Evolutionary conservation across 768 basidiomycete genomes (phyloP), one percentile per base, ranked within the genome.

Genomic region (Rhodosporidiobolus odoratus): DNA sequence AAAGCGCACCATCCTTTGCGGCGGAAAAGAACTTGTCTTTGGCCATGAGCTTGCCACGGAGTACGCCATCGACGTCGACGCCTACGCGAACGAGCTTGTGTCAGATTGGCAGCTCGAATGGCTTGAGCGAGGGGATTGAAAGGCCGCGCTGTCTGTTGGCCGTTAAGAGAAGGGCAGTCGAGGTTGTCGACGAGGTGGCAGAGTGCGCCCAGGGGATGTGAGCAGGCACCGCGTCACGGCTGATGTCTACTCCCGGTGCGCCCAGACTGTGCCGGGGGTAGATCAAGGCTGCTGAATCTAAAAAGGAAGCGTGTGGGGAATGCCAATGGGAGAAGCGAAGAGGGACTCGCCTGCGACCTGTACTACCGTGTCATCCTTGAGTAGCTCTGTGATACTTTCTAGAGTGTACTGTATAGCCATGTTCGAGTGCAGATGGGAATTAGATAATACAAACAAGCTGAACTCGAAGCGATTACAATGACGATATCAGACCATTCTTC

Each of bases 1-100:
- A 91, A 78, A 96, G 95, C 40, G 57, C 38, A 0, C 92, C 92
- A 71, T 88, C 69, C 59, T 87, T 85, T 13, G 84, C 89, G 0
- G 91, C 89, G 58, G 86, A 86, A 41, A 96, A 78, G 78, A 98
- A 96, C 81, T 98, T 98, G 60, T 87, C 84, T 81, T 90, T 96
- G 23, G 89, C 90, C 92, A 96, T 78, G 67, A 75, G 60, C 68
- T 74, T 65, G n/a, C 95, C 95, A 40, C 95, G 85, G 23, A 96
- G 83, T 17, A 97, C 87, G 37, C 95, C 95, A 80, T 98, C 95
- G 43, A 94, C 92, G 62, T 81, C 81, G 64, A 81, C 67, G 35
- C 80, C 81, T 80, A 71, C 5, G 10, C 8, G 3, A 41, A n/a
- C 23, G 47, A 12, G 45, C 43, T 12, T 30, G 34, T 30, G 16